Conservation (phyloP, 768 basidiomycete species). For the Lentinula raphanica region DNA sequence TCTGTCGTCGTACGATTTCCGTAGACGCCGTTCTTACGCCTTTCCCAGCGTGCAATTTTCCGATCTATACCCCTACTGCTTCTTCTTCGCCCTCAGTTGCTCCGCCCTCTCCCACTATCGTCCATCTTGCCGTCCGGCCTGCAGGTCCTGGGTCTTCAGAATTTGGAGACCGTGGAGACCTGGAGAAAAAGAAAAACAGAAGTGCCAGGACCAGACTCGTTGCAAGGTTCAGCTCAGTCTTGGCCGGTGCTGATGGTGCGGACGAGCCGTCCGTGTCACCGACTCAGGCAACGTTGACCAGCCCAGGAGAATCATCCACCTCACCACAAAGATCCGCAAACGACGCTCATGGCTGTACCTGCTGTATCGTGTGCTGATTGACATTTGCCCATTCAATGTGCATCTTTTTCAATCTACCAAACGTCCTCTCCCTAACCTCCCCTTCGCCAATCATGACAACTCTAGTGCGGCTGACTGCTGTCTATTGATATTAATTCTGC, state of each 20-base stretch:
- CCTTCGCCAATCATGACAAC: background rate
- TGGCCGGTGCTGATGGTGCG: background rate
- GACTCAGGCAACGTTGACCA: background rate
- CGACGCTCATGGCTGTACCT: background rate
- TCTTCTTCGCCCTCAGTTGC: conserved; percentile 9
- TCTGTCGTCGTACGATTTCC: conserved; percentile 5
- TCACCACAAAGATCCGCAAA: background rate
- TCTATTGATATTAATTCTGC: background rate
- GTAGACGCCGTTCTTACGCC: background rate
- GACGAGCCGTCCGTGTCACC: background rate
- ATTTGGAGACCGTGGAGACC: conserved; percentile 42
- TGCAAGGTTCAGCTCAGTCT: background rate
- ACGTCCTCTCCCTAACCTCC: background rate
- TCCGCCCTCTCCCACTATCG: conserved; percentile 48
- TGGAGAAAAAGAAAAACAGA: conserved; percentile 44
- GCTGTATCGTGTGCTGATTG: background rate
- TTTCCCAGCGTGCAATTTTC: conserved; percentile 8
- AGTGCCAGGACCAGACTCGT: background rate
- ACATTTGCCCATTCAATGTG: background rate
- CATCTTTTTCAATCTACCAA: too few species aligned
- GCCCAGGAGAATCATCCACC: background rate
- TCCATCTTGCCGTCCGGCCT: conserved; percentile 65
- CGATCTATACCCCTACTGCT: conserved; percentile 6
- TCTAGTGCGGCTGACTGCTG: background rate
- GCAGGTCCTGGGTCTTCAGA: conserved; percentile 40